These are phyloP conservation scores for Penicillium goetzii DNA, from an alignment of 495 filamentous ascomycete species.

Conservation along the genomic window DNA sequence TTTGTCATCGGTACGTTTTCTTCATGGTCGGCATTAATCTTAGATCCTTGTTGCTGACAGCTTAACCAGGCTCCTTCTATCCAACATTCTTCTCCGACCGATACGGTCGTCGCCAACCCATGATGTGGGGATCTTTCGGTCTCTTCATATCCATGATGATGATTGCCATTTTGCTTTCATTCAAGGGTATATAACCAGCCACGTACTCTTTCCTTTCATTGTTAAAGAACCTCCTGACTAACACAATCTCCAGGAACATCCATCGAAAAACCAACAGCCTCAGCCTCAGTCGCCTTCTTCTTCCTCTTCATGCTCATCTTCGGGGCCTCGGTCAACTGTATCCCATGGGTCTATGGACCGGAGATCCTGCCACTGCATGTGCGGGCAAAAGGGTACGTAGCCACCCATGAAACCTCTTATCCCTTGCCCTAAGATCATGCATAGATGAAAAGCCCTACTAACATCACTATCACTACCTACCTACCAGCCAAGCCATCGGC, in stretches of 20 bases:
- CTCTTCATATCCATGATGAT: conserved; percentile 51
- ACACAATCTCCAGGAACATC: conserved; percentile 21
- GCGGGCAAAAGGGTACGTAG: not conserved
- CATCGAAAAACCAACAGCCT: conserved; percentile 37
- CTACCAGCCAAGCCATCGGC: not conserved
- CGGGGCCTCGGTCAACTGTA: conserved; percentile 52
- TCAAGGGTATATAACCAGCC: conserved; percentile 3
- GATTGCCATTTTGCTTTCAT: conserved; percentile 48
- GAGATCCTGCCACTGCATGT: conserved; percentile 32
- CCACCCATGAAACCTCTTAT: not conserved
- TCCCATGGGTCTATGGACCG: conserved; percentile 53
- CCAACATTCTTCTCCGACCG: conserved; percentile 44
- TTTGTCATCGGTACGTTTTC: not conserved
- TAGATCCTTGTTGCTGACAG: not conserved
- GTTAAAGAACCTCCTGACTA: not conserved
- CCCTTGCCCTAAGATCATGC: too few relatives aligned
- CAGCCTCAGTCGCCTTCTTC: conserved; percentile 47
- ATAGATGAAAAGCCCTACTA: conserved; percentile 36
- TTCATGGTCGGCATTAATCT: not conserved
- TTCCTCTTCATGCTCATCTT: conserved; percentile 53
- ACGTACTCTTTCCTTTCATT: too few relatives aligned
- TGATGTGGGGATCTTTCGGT: conserved; percentile 54
- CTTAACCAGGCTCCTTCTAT: conserved; percentile 34
- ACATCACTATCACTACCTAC: not conserved
- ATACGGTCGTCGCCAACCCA: conserved; percentile 55